Percentiles rank a stretch among this genome's conserved stretches.
Conservation (phyloP, 225 moss, liverwort and hornwort genomes). For the Thuidium tamariscinum region DNA sequence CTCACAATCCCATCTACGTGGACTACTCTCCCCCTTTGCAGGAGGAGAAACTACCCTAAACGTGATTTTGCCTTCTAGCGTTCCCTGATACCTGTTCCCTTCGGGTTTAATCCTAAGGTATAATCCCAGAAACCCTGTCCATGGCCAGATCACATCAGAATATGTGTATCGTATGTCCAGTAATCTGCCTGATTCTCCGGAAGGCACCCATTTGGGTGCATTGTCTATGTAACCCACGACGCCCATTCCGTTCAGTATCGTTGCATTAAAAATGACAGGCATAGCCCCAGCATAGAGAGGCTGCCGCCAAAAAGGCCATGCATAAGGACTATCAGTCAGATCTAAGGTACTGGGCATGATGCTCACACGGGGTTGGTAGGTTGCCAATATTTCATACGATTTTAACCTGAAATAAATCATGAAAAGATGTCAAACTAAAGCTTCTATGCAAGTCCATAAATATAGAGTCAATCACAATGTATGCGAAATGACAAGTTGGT, state of each 20-base stretch:
- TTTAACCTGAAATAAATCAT: conserved; percentile 53
- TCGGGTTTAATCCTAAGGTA: conserved; percentile 72
- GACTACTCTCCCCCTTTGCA: conserved; percentile 46
- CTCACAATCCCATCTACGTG: conserved; percentile 56
- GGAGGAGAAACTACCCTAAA: conserved; percentile 82
- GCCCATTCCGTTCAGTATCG: conserved; percentile 91
- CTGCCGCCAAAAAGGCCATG: conserved; percentile 95
- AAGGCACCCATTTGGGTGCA: conserved; percentile 56
- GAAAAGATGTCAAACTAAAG: background rate
- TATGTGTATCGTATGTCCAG: conserved; percentile 68
- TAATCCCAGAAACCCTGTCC: conserved; percentile 87
- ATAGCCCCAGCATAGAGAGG: conserved; percentile 83
- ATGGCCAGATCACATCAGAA: conserved; percentile 95
- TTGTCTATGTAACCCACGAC: conserved; percentile 74
- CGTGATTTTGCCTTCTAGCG: conserved; percentile 62
- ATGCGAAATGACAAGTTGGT: background rate
- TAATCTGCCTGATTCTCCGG: conserved; percentile 39
- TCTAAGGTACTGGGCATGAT: conserved; percentile 66
- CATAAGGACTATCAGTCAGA: conserved; percentile 77
- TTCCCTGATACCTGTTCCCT: conserved; percentile 64
- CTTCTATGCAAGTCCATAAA: background rate
- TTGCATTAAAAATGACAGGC: conserved; percentile 87
- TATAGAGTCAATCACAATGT: background rate
- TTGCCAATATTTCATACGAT: conserved; percentile 67
- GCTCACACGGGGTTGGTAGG: conserved; percentile 74